Evolutionary conservation across 2,329 filamentous ascomycete species (phyloP).

Genomic region (Teratosphaeria nubilosa): DNA sequence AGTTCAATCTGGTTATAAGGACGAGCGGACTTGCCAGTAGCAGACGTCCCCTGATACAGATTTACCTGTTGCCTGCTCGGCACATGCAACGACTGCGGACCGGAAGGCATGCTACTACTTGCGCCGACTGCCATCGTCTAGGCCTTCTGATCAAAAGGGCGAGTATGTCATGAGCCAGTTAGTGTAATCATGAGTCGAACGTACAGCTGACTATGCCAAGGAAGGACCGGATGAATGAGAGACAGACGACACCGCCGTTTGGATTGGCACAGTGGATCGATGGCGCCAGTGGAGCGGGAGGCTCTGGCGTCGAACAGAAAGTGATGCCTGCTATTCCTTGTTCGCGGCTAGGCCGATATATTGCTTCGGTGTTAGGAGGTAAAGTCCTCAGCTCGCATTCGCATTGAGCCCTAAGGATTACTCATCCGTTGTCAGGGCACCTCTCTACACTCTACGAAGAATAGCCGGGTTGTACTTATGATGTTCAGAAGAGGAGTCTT

Average conservation of each 20-base stretch:
- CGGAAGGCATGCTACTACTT: background rate
- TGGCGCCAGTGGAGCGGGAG: background rate
- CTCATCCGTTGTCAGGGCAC: background rate
- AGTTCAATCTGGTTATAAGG: background rate
- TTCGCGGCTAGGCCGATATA: background rate
- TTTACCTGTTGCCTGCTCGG: background rate
- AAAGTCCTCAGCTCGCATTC: background rate
- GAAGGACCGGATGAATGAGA: background rate
- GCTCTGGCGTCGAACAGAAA: background rate
- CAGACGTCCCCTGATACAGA: background rate
- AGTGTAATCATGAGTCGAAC: background rate
- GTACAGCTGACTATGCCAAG: background rate
- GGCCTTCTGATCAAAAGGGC: background rate
- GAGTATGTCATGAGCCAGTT: background rate
- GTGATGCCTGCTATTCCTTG: background rate
- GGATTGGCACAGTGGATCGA: background rate
- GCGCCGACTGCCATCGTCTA: conserved; percentile 4
- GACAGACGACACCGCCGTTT: background rate
- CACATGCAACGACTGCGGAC: background rate
- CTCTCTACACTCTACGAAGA: background rate
- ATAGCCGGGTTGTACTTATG: background rate
- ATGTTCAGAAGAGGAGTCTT: no score
- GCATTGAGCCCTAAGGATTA: background rate
- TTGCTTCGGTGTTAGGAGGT: background rate
- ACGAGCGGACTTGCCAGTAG: background rate